Conservation (phyloP, 1,139 yeast genomes). For the Diutina catenulata region DNA sequence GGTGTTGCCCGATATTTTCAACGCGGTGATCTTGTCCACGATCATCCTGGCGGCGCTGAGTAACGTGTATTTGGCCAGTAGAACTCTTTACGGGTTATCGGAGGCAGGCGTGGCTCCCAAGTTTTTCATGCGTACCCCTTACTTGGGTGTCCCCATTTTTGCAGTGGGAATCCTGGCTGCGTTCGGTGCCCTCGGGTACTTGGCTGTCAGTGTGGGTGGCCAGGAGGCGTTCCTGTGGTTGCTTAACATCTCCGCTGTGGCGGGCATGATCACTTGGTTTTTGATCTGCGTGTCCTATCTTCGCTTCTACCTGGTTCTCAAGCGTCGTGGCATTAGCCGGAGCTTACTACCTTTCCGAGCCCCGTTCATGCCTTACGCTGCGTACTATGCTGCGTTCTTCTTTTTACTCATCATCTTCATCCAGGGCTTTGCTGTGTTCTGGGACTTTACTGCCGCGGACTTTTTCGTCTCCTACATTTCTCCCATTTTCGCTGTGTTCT, state of each 20-base stretch:
- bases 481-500: constrained; percentile 39
- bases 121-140: constrained; percentile 38
- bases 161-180: constrained; percentile 48
- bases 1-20: constrained; percentile 58
- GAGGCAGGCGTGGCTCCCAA: constrained; percentile 51
- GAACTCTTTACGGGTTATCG: constrained; percentile 59
- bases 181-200: constrained; percentile 57
- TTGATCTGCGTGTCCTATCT: constrained; percentile 55
- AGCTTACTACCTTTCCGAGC: constrained; percentile 63
- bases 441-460: constrained; percentile 36
- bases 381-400: constrained; percentile 45
- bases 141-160: constrained; percentile 54
- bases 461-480: constrained; percentile 64
- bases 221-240: constrained; percentile 72
- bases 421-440: constrained; percentile 55
- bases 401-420: constrained; percentile 45
- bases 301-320: constrained; percentile 54
- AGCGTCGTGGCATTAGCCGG: constrained; percentile 35
- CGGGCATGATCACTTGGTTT: constrained; percentile 69
- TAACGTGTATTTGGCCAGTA: constrained; percentile 68
- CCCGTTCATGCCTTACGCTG: constrained; percentile 48
- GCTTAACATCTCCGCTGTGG: constrained; percentile 67
- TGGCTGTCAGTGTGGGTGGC: constrained; percentile 52
- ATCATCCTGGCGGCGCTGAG: constrained; percentile 75
- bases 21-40: constrained; percentile 60